phyloP scores from a whole-genome alignment of 306 rosid genomes.

The Corylus avellana region DNA sequence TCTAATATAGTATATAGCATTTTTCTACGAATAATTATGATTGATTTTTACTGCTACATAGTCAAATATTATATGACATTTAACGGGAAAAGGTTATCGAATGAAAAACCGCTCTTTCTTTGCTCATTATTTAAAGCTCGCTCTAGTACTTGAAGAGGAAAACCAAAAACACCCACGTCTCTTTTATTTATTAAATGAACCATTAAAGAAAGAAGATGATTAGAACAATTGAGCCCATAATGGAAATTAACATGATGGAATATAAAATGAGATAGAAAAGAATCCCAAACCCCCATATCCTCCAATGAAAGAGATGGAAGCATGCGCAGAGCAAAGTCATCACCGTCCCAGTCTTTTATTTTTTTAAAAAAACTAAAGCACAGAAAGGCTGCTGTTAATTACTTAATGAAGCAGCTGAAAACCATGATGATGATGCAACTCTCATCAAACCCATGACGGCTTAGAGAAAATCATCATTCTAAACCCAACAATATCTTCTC shows the following conservation, averaged over 20 bases:
- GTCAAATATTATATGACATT: no score
- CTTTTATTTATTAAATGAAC: constrained; percentile 2
- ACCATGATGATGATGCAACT: constrained; percentile 31
- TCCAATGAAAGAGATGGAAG: constrained; percentile 30
- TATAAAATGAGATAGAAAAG: neutral
- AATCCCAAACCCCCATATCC: neutral
- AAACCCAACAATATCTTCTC: neutral
- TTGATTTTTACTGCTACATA: no score
- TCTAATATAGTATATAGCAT: no score
- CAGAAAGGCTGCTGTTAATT: constrained; percentile 31
- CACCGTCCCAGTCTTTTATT: constrained; percentile 39
- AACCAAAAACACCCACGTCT: neutral
- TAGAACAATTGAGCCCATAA: constrained; percentile 16
- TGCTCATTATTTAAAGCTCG: no score
- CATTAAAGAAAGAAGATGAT: constrained; percentile 13
- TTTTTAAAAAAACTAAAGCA: constrained; percentile 15
- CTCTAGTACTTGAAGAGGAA: no score
- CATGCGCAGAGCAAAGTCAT: constrained; percentile 59
- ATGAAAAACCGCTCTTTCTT: no score
- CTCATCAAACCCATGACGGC: constrained; percentile 42
- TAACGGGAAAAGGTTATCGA: no score
- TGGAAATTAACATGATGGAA: neutral
- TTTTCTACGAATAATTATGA: no score
- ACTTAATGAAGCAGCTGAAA: constrained; percentile 34
- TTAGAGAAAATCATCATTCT: constrained; percentile 40